These are phyloP conservation scores for Kalanchoe fedtschenkoi DNA, from an alignment of 164 flowering plant species.

Conservation along the genomic window DNA sequence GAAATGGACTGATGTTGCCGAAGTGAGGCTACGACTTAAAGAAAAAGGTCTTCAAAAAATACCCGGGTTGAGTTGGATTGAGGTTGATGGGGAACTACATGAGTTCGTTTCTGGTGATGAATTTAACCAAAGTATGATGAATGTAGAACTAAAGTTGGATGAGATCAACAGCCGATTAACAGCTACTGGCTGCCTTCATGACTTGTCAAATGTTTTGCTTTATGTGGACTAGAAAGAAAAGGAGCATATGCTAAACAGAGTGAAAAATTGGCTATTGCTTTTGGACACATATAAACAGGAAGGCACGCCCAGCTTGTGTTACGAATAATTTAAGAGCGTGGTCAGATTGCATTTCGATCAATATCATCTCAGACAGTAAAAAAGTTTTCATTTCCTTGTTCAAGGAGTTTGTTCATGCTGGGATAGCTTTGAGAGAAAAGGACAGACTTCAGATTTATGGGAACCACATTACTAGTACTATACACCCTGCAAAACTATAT, in stretches of 20 bases:
- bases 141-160: slow-evolving; percentile 10
- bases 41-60: slow-evolving; percentile 44
- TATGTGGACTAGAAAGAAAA: slow-evolving; percentile 66
- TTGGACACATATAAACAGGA: slow-evolving; percentile 43
- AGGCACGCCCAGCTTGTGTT: slow-evolving; percentile 45
- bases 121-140: slow-evolving; percentile 32
- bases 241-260: slow-evolving; percentile 40
- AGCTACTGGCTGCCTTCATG: slow-evolving; percentile 60
- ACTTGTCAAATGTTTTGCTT: slow-evolving; percentile 45
- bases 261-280: slow-evolving; percentile 74
- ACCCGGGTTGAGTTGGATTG: slow-evolving; percentile 54
- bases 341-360: slow-evolving; percentile 62
- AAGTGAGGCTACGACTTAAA: slow-evolving; percentile 36
- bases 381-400: too few species aligned
- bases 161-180: slow-evolving; percentile 82
- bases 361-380: too few species aligned
- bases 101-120: slow-evolving; percentile 50
- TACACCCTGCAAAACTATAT: not conserved
- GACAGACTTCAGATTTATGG: too few species aligned
- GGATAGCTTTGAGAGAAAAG: too few species aligned
- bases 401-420: too few species aligned
- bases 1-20: slow-evolving; percentile 49
- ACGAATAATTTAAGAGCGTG: slow-evolving; percentile 71
- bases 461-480: not conserved
- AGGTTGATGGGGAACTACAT: slow-evolving; percentile 37